Evolutionary conservation across 176 grass and related monocot species (phyloP).

Genomic region (Eragrostis curvula): DNA sequence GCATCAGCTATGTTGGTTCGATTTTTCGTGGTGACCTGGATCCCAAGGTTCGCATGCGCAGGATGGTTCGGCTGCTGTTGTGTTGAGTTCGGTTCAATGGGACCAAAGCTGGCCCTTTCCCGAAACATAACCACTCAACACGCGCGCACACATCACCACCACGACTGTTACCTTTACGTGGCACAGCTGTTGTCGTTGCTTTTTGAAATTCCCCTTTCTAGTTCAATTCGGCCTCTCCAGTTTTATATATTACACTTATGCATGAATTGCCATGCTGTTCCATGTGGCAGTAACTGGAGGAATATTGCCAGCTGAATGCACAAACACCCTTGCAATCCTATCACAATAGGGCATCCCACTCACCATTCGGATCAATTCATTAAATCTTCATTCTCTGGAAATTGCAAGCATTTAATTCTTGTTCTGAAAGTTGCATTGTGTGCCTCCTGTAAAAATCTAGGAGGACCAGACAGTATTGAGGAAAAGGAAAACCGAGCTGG

Average conservation of each 20-base stretch:
- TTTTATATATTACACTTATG: neutral
- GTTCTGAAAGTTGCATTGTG: constrained; percentile 23
- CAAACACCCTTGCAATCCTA: neutral
- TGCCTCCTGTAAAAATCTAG: constrained; percentile 49
- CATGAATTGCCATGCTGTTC: neutral
- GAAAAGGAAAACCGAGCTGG: constrained; percentile 94
- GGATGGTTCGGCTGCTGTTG: no score
- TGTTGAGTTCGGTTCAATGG: no score
- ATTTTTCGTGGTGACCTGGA: no score
- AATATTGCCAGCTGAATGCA: neutral
- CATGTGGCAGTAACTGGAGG: neutral
- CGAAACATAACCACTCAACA: no score
- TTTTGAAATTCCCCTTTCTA: neutral
- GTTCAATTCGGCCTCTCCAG: neutral
- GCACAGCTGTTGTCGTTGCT: neutral
- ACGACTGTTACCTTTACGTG: neutral
- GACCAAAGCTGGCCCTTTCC: no score
- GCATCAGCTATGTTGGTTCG: no score
- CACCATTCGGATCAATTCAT: neutral
- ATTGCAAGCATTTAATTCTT: neutral
- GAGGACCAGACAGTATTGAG: constrained; percentile 69
- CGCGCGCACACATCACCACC: no score
- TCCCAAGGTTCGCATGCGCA: no score
- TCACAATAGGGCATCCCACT: neutral
- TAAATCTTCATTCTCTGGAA: neutral